Evolutionary conservation across 345 rosid genomes (phyloP).

Genomic region (Bruguiera parviflora): DNA sequence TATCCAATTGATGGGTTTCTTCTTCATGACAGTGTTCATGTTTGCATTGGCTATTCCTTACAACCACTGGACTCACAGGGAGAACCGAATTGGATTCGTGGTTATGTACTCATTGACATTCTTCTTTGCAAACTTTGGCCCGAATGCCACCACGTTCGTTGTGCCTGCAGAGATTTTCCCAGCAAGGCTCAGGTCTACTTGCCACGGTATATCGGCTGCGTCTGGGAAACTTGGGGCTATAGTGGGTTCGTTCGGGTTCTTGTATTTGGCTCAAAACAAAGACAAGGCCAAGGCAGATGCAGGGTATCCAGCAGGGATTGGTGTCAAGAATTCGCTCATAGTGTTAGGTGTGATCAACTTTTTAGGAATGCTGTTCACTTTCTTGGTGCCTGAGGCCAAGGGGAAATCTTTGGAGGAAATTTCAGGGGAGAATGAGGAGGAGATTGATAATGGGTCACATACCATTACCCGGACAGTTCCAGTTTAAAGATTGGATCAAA

Average conservation of each 20-base stretch:
- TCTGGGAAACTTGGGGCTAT: constrained; percentile 17
- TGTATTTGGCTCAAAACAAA: neutral
- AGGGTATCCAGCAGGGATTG: neutral
- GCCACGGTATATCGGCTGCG: constrained; percentile 17
- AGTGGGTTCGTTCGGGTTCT: constrained; percentile 9
- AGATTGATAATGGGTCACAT: neutral
- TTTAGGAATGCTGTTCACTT: neutral
- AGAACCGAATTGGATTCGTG: too few species aligned
- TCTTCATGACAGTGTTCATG: too few species aligned
- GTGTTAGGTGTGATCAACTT: neutral
- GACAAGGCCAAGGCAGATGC: constrained; percentile 1
- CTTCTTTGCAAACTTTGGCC: constrained; percentile 19
- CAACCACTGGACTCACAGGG: too few species aligned
- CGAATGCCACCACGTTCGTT: constrained; percentile 18
- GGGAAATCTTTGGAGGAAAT: constrained; percentile 2
- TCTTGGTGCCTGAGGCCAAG: neutral
- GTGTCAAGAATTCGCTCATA: neutral
- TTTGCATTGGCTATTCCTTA: too few species aligned
- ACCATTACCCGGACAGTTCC: neutral
- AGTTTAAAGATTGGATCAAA: neutral
- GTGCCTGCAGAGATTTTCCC: constrained; percentile 24
- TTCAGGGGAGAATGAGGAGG: neutral
- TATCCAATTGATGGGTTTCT: too few species aligned
- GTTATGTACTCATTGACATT: too few species aligned
- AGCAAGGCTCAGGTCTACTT: constrained; percentile 20